phyloP scores from a whole-genome alignment of 345 rosid genomes.

The Syzygium jambos region DNA sequence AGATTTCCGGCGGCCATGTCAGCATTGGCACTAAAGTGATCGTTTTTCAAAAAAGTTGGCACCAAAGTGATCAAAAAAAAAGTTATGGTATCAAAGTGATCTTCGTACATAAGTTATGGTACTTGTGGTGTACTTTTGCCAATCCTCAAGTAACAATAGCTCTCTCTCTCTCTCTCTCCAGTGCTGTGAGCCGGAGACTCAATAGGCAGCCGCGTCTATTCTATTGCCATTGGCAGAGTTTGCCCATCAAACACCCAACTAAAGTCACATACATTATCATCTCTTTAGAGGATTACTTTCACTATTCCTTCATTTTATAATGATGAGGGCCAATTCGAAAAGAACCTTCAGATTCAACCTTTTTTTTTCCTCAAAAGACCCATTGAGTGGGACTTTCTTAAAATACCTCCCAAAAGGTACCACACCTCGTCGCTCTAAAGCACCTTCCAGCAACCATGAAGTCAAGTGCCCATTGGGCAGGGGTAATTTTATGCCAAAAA shows the following conservation, averaged over 20 bases:
- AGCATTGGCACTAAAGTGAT: too few relatives aligned
- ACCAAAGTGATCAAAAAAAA: too few relatives aligned
- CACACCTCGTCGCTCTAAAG: background rate
- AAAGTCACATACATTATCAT: background rate
- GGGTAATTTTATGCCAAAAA: too few relatives aligned
- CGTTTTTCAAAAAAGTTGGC: too few relatives aligned
- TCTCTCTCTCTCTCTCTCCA: background rate
- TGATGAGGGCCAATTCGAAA: background rate
- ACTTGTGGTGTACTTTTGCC: too few relatives aligned
- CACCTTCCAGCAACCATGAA: background rate
- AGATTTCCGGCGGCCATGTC: too few relatives aligned
- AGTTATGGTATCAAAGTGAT: too few relatives aligned
- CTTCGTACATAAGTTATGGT: too few relatives aligned
- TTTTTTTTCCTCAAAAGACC: background rate
- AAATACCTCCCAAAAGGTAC: too few relatives aligned
- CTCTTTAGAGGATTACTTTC: background rate
- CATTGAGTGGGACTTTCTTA: background rate
- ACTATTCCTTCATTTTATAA: background rate
- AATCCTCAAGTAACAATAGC: background rate
- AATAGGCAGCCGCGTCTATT: background rate
- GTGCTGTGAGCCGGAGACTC: too few relatives aligned
- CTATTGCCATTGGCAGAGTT: background rate
- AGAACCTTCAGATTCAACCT: background rate
- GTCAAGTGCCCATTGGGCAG: too few relatives aligned
- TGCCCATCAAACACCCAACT: background rate